Percentiles rank a stretch among this genome's conserved stretches.
phyloP scores from a whole-genome alignment of 2,329 filamentous ascomycete species.

The Ilyonectria sp. region DNA sequence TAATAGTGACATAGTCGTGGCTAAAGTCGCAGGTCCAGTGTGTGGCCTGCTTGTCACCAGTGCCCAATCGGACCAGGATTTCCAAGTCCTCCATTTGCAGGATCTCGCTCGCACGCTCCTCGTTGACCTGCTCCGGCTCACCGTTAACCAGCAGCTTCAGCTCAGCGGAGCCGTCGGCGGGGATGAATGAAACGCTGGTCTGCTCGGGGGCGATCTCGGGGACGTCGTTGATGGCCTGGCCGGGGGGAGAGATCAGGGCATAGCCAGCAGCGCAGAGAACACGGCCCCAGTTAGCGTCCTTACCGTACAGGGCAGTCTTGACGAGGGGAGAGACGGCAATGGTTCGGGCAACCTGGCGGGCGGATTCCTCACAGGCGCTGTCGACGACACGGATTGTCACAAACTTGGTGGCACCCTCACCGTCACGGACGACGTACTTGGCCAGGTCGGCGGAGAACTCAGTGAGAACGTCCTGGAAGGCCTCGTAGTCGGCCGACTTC shows the following conservation, averaged over 20 bases:
- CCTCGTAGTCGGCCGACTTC: slow-evolving; percentile 74
- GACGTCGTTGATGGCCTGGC: slow-evolving; percentile 70
- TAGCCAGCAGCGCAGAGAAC: slow-evolving; percentile 97
- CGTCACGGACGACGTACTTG: slow-evolving; percentile 94
- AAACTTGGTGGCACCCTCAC: slow-evolving; percentile 98
- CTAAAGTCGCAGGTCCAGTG: slow-evolving; percentile 93
- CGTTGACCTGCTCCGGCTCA: slow-evolving; percentile 85
- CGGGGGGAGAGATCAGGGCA: slow-evolving; percentile 73
- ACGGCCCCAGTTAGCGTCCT: slow-evolving; percentile 98
- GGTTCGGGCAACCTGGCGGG: slow-evolving; percentile 84
- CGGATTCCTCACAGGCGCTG: slow-evolving; percentile 77
- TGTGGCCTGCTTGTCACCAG: slow-evolving; percentile 76
- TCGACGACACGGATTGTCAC: slow-evolving; percentile 91
- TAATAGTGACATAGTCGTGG: slow-evolving; percentile 83
- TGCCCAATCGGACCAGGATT: slow-evolving; percentile 82
- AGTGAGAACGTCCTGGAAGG: slow-evolving; percentile 80
- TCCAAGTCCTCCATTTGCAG: slow-evolving; percentile 84
- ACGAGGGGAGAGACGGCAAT: slow-evolving; percentile 95
- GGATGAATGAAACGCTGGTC: slow-evolving; percentile 85
- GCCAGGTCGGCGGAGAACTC: slow-evolving; percentile 87
- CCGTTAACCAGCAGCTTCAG: slow-evolving; percentile 84
- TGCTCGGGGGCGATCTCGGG: slow-evolving; percentile 76
- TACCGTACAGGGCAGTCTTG: slow-evolving; percentile 97
- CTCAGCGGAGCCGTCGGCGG: slow-evolving; percentile 82
- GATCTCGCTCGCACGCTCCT: slow-evolving; percentile 83